Conservation (phyloP, 1,284 basidiomycete species). For the Fomitopsis betulina region DNA sequence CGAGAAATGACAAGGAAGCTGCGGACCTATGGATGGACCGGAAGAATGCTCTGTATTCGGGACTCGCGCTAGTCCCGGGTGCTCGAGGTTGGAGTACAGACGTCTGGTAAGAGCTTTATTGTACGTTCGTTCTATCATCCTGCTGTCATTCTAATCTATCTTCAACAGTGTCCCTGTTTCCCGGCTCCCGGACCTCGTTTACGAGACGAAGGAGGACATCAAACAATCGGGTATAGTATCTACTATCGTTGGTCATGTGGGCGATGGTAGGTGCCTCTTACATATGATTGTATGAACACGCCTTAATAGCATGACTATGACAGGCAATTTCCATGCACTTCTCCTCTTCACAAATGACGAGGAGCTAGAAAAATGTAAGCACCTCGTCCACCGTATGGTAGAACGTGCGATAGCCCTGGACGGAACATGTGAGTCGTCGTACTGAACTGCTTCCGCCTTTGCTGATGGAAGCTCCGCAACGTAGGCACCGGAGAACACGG, state of each 20-base stretch:
- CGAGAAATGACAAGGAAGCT: slow-evolving; percentile 65
- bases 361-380: slow-evolving; percentile 47
- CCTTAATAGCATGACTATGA: not conserved
- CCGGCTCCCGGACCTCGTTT: slow-evolving; percentile 69
- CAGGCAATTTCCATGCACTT: slow-evolving; percentile 54
- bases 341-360: slow-evolving; percentile 61
- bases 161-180: slow-evolving; percentile 63
- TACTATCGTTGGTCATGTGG: slow-evolving; percentile 77
- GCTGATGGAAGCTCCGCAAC: not conserved
- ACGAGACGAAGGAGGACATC: slow-evolving; percentile 75
- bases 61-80: slow-evolving; percentile 62
- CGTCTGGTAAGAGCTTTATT: slow-evolving; percentile 59
- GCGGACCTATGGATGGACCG: slow-evolving; percentile 80
- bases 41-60: slow-evolving; percentile 79
- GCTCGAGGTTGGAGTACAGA: slow-evolving; percentile 77
- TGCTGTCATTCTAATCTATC: not conserved
- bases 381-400: slow-evolving; percentile 64
- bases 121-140: not conserved
- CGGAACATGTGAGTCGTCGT: slow-evolving; percentile 56
- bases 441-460: not conserved
- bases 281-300: not conserved
- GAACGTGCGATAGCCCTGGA: slow-evolving; percentile 69
- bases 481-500: slow-evolving; percentile 82
- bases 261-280: slow-evolving; percentile 61
- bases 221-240: slow-evolving; percentile 53